Conservation (phyloP, 805 yeast species). For the Wickerhamomyces rabaulensis region DNA sequence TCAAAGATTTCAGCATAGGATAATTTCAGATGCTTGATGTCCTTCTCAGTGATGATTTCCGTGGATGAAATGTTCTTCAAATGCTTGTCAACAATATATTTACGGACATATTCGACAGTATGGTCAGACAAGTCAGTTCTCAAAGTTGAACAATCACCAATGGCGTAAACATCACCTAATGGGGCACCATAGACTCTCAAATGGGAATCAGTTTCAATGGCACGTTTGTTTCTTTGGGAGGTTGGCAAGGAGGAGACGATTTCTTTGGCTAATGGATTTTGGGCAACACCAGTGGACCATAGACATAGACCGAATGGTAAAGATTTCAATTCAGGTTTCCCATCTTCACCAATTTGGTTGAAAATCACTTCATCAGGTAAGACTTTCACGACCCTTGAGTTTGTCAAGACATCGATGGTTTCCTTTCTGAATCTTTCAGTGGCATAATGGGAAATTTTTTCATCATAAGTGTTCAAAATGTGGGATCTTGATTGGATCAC, state of each 20-base stretch:
- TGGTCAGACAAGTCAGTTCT: conserved; percentile 55
- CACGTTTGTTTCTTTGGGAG: conserved; percentile 56
- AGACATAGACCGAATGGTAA: conserved; percentile 64
- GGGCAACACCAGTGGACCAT: conserved; percentile 77
- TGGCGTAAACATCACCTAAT: conserved; percentile 61
- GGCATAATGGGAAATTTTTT: conserved; percentile 59
- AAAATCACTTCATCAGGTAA: conserved; percentile 53
- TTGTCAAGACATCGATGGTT: conserved; percentile 55
- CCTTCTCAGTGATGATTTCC: conserved; percentile 42
- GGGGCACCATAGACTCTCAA: conserved; percentile 66
- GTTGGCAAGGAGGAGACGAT: conserved; percentile 43
- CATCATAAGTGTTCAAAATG: conserved; percentile 64
- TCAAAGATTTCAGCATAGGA: conserved; percentile 44
- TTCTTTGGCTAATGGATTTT: conserved; percentile 53
- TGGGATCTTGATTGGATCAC: conserved; percentile 65
- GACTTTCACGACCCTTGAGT: conserved; percentile 58
- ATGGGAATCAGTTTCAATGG: conserved; percentile 75
- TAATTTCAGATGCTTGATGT: conserved; percentile 43
- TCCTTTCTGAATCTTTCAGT: conserved; percentile 59
- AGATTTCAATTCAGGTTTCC: conserved; percentile 35
- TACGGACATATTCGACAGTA: conserved; percentile 45
- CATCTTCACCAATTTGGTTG: conserved; percentile 43
- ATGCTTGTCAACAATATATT: conserved; percentile 39
- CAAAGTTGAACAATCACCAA: conserved; percentile 68
- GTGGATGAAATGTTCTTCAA: conserved; percentile 27